Evolutionary conservation across 257 asterid species (phyloP).

Genomic region (Handroanthus guayacan): DNA sequence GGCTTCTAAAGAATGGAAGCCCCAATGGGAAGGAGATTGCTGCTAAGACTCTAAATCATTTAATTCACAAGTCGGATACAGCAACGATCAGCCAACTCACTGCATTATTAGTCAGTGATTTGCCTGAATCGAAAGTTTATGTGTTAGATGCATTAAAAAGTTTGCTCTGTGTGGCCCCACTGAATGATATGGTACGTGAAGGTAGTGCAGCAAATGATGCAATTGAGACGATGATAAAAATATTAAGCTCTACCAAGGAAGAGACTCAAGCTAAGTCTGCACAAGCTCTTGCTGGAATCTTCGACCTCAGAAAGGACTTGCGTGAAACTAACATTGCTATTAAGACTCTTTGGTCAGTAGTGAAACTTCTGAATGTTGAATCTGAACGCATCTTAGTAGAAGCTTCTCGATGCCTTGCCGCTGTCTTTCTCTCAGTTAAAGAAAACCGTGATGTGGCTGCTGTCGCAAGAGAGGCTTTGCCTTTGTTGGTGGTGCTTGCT

Average conservation of each 20-base stretch:
- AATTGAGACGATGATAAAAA: constrained; percentile 88
- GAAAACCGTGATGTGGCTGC: constrained; percentile 88
- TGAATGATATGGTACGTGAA: constrained; percentile 84
- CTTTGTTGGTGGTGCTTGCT: constrained; percentile 77
- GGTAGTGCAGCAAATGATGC: constrained; percentile 99
- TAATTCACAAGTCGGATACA: constrained; percentile 98
- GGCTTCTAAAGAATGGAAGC: constrained; percentile 97
- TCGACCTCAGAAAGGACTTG: constrained; percentile 86
- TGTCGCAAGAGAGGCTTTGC: constrained; percentile 79
- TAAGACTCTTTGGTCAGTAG: constrained; percentile 65
- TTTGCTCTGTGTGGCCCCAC: constrained; percentile 88
- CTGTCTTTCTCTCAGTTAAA: constrained; percentile 86
- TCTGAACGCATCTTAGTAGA: constrained; percentile 74
- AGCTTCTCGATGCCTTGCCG: constrained; percentile 82
- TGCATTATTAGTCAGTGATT: constrained; percentile 85
- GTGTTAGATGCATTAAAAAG: constrained; percentile 92
- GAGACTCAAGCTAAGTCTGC: constrained; percentile 97
- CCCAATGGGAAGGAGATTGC: constrained; percentile 96
- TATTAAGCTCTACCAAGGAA: constrained; percentile 76
- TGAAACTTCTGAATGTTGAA: constrained; percentile 75
- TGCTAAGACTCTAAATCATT: constrained; percentile 92
- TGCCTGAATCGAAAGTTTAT: constrained; percentile 94
- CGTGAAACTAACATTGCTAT: constrained; percentile 83
- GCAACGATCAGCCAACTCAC: constrained; percentile 98
- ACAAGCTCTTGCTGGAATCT: constrained; percentile 86